Evolutionary conservation across 2,329 filamentous ascomycete species (phyloP), one percentile per base, ranked within the genome.

Genomic region (Eutypa lata): DNA sequence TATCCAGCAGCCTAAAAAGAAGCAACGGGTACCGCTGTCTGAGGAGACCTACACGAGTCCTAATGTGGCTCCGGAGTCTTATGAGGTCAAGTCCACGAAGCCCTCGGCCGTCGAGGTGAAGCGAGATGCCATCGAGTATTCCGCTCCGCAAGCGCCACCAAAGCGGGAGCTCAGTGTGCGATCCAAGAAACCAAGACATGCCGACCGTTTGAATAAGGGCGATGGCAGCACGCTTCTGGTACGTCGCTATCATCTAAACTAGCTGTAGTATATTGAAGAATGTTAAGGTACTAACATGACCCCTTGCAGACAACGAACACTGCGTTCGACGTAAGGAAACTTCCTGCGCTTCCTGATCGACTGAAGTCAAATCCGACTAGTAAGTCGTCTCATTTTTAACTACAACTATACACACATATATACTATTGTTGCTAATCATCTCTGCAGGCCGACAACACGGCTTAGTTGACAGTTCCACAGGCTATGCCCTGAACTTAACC

Each of bases 251-350:
- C 35, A 43, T 52, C 43, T 42, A 57, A 21, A 42, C 42, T 35
- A 44, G 47, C 18, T 45, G 21, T 28, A 18, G 42, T 8, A 54
- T 18, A 13, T 26, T 47, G 22, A 40, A 16, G 50, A 44, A 45
- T 38, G 22, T 43, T 62, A 50, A 48, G 22, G 11, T 13, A 19
- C 50, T 61, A 56, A 55, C 56, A 55, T 53, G 48, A 55, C 14
- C 58, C 51, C 54, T 58, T 58, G 11, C 55, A 95, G 89, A 90
- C 90, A 38, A 90, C 86, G 66, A 96, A 90, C 65, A 86, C 87
- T 67, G 89, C 90, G 58, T 97, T 94, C 68, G 88, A 83, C 43
- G 89, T 96, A 57, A 90, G 88, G 71, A 91, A 92, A 70, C 80
- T 97, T 31, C 90, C 90, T 53, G 86, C 89, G 51, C 80, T 95